Conservation (phyloP, 2,329 filamentous ascomycete genomes). For the Epichloe festucae region DNA sequence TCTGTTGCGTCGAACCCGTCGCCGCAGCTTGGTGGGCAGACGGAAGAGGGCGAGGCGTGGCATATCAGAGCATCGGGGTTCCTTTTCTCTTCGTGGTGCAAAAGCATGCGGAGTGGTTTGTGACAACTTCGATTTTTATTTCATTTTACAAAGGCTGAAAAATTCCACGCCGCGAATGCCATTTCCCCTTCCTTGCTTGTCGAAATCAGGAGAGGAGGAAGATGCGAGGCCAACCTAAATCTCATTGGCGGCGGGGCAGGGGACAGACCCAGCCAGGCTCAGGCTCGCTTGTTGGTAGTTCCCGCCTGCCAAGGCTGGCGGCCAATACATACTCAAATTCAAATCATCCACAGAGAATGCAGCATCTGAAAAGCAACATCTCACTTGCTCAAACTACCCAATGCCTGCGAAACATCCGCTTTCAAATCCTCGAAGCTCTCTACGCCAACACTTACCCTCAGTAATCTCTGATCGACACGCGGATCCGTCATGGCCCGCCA, state of each 20-base stretch:
- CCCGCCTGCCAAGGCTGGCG: not conserved
- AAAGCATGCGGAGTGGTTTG: too few relatives aligned
- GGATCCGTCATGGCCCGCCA: slow-evolving; percentile 85
- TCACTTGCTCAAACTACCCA: slow-evolving; percentile 37
- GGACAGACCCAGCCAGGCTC: not conserved
- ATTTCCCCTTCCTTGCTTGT: not conserved
- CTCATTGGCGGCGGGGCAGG: not conserved
- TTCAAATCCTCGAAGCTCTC: slow-evolving; percentile 78
- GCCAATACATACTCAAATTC: too few relatives aligned
- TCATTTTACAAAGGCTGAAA: too few relatives aligned
- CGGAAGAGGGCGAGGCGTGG: slow-evolving; percentile 35
- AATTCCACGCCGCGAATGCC: too few relatives aligned
- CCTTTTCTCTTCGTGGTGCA: not conserved
- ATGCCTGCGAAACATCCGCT: slow-evolving; percentile 57
- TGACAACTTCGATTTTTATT: too few relatives aligned
- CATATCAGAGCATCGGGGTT: slow-evolving; percentile 14
- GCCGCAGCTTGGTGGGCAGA: slow-evolving; percentile 42
- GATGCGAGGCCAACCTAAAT: not conserved
- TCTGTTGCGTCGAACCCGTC: slow-evolving; percentile 43
- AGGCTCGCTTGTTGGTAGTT: not conserved
- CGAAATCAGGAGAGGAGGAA: not conserved
- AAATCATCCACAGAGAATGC: too few relatives aligned
- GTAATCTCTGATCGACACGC: slow-evolving; percentile 54
- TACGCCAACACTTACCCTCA: slow-evolving; percentile 76
- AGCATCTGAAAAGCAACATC: not conserved